These are phyloP conservation scores for Vicia sativa DNA, from an alignment of 306 rosid genomes.

Conservation along the genomic window DNA sequence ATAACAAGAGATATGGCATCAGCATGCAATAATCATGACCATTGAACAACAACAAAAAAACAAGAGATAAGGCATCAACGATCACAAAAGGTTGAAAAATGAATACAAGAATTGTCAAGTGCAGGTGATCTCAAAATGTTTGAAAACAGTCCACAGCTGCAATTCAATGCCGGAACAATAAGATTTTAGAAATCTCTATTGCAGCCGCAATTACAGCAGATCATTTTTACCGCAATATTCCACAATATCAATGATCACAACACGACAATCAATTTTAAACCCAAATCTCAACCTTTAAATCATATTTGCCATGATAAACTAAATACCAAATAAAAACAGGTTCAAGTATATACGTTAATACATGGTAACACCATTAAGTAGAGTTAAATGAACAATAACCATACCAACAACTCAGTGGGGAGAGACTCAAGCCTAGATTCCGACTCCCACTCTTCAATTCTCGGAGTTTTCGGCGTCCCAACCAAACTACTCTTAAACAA, in stretches of 20 bases:
- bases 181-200: background rate
- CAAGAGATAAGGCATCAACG: background rate
- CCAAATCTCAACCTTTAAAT: background rate
- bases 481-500: conserved; percentile 50
- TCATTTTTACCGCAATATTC: background rate
- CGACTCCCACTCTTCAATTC: conserved; percentile 51
- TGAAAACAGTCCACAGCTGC: background rate
- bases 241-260: conserved; percentile 2
- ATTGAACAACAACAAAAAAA: background rate
- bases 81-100: background rate
- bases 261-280: background rate
- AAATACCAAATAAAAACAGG: background rate
- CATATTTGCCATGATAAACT: background rate
- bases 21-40: background rate
- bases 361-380: background rate
- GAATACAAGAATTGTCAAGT: background rate
- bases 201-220: background rate
- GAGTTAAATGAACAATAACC: background rate
- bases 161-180: background rate
- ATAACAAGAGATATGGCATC: background rate
- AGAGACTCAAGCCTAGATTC: conserved; percentile 85
- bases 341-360: background rate
- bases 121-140: background rate
- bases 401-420: conserved; percentile 86
- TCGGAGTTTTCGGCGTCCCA: conserved; percentile 74